phyloP scores from a whole-genome alignment of 1,284 basidiomycete genomes.

The Cutaneotrichosporon cavernicola region DNA sequence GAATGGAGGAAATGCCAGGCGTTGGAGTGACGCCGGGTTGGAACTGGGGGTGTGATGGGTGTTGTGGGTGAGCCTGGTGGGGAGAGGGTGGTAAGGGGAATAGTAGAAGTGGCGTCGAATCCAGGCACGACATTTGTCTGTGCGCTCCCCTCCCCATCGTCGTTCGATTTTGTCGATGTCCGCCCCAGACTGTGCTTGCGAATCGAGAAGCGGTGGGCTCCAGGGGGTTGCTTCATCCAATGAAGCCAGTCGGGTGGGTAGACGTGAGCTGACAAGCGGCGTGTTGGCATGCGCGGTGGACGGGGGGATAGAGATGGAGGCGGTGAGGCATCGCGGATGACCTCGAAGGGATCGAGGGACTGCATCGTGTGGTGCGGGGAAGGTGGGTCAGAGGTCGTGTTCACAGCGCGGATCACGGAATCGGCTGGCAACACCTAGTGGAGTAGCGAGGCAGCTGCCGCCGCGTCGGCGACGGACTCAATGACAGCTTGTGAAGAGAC shows the following conservation, averaged over 20 bases:
- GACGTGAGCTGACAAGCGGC: background rate
- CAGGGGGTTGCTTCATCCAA: background rate
- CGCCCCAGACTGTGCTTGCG: background rate
- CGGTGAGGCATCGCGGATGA: background rate
- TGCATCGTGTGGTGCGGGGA: background rate
- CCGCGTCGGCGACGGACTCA: too few relatives aligned
- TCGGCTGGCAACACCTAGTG: background rate
- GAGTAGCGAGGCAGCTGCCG: background rate
- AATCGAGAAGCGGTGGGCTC: background rate
- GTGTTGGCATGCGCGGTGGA: background rate
- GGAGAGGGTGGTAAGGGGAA: background rate
- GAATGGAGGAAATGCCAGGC: conserved; percentile 3
- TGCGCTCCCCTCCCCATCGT: background rate
- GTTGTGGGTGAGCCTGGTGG: background rate
- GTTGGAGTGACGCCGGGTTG: background rate
- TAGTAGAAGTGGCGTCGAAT: background rate
- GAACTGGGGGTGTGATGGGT: background rate
- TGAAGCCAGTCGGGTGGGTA: background rate
- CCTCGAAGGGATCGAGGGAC: background rate
- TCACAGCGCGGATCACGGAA: background rate
- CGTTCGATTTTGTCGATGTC: background rate
- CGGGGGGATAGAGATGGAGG: background rate
- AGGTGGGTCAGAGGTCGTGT: background rate
- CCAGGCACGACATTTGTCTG: conserved; percentile 5
- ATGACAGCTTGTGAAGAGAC: too few relatives aligned